A percentile compares a stretch with the other conserved stretches of the same genome.
These are phyloP conservation scores for Fusarium xyrophilum DNA, from an alignment of 2,329 filamentous ascomycete species.

Conservation along the genomic window DNA sequence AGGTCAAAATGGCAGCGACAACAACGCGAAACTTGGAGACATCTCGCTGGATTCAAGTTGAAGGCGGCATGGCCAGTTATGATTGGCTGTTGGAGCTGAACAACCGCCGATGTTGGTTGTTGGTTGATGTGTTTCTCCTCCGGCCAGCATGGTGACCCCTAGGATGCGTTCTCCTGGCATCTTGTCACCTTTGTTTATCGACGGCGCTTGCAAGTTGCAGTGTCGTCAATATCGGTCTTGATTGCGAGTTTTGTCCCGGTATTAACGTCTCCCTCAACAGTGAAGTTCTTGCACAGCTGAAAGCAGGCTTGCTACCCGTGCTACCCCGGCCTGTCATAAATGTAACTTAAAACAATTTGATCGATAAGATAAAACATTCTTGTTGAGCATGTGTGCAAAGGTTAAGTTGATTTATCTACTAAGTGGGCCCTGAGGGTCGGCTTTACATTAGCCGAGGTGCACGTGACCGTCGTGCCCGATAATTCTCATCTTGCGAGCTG, in stretches of 20 bases:
- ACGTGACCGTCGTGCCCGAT: too few species aligned
- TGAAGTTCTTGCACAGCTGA: background rate
- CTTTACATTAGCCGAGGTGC: too few species aligned
- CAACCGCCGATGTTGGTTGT: conserved; percentile 14
- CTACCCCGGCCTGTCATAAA: background rate
- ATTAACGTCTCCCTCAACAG: background rate
- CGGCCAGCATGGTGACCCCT: background rate
- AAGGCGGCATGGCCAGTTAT: background rate
- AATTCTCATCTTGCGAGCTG: background rate
- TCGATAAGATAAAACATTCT: background rate
- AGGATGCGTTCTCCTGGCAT: background rate
- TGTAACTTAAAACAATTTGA: background rate
- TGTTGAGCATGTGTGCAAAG: too few species aligned
- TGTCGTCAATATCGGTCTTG: background rate
- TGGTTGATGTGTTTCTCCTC: background rate
- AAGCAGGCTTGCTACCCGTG: background rate
- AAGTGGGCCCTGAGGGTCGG: too few species aligned
- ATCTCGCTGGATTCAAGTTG: background rate
- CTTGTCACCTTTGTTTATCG: background rate
- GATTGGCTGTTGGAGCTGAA: background rate
- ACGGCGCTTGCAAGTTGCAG: conserved; percentile 4
- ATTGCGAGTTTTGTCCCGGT: background rate
- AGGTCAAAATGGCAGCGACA: background rate
- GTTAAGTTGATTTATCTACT: too few species aligned
- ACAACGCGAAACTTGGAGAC: background rate